Percentiles rank a stretch among this genome's conserved stretches.
phyloP scores from a whole-genome alignment of 139 green algal genomes.

The Chlorella sp. region DNA sequence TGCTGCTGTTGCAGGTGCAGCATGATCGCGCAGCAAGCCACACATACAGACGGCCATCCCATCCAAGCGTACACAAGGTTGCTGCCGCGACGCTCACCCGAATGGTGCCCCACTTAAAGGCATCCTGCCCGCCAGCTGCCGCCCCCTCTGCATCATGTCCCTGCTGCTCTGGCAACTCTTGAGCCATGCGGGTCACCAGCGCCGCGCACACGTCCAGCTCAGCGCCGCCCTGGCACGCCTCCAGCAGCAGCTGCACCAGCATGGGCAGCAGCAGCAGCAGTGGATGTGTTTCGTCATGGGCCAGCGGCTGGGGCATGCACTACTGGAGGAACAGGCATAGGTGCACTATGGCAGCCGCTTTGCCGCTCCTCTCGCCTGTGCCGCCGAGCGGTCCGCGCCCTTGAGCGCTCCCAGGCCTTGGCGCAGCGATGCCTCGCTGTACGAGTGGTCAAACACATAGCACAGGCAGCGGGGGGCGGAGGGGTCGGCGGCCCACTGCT shows the following conservation, averaged over 20 bases:
- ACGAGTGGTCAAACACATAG: neutral
- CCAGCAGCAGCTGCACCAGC: neutral
- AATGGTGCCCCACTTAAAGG: neutral
- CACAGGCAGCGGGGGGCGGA: neutral
- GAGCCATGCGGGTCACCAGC: neutral
- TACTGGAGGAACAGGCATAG: neutral
- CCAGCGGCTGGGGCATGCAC: neutral
- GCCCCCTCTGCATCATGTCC: neutral
- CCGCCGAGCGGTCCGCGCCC: neutral
- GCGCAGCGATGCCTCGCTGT: neutral
- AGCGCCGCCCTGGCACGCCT: neutral
- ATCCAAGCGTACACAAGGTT: too few relatives aligned
- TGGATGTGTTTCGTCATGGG: neutral
- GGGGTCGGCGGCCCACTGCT: neutral
- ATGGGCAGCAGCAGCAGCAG: neutral
- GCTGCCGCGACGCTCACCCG: neutral
- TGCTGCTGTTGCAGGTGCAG: too few relatives aligned
- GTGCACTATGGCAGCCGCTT: neutral
- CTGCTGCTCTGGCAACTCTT: too few relatives aligned
- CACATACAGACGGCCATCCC: too few relatives aligned
- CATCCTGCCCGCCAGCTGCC: neutral
- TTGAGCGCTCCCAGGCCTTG: neutral
- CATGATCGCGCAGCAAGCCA: too few relatives aligned
- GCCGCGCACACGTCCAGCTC: neutral
- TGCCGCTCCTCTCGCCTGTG: neutral